Conservation (phyloP, 164 flowering plant genomes). For the Warburgia ugandensis region DNA sequence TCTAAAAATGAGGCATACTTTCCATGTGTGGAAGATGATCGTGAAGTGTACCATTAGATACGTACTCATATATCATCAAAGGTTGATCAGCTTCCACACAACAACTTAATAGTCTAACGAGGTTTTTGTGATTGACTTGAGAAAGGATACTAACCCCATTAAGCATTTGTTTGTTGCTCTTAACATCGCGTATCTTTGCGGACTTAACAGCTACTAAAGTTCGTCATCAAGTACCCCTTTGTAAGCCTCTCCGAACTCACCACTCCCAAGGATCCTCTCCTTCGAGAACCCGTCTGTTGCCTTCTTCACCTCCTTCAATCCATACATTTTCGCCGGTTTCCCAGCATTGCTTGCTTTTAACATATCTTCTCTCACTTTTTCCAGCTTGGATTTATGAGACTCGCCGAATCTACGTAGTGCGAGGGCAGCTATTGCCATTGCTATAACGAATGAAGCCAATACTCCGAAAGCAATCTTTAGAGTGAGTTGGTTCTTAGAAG, state of each 20-base stretch:
- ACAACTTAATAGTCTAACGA: constrained; percentile 54
- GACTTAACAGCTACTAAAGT: constrained; percentile 52
- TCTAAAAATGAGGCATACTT: constrained; percentile 16
- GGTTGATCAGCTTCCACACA: constrained; percentile 59
- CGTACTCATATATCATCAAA: constrained; percentile 58
- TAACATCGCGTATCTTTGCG: constrained; percentile 51
- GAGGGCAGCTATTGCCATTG: constrained; percentile 14
- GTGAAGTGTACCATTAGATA: constrained; percentile 55
- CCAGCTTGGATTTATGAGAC: constrained; percentile 20
- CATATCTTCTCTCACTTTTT: constrained; percentile 41
- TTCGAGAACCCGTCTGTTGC: constrained; percentile 41
- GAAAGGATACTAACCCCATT: constrained; percentile 66
- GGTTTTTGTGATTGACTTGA: constrained; percentile 60
- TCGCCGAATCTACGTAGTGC: constrained; percentile 15
- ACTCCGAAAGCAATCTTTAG: constrained; percentile 27
- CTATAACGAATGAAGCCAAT: constrained; percentile 22
- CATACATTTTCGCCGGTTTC: constrained; percentile 33
- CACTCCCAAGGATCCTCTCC: constrained; percentile 43
- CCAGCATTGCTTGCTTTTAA: constrained; percentile 34
- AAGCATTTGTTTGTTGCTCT: constrained; percentile 57
- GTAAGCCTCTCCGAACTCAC: constrained; percentile 66
- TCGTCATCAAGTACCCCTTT: constrained; percentile 53
- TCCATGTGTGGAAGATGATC: constrained; percentile 38
- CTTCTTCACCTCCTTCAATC: constrained; percentile 42
- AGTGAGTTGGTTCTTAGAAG: constrained; percentile 8